A percentile compares a stretch with the other conserved stretches of the same genome.
Conservation (phyloP, 1,284 basidiomycete genomes). For the Ganoderma lingzhi region DNA sequence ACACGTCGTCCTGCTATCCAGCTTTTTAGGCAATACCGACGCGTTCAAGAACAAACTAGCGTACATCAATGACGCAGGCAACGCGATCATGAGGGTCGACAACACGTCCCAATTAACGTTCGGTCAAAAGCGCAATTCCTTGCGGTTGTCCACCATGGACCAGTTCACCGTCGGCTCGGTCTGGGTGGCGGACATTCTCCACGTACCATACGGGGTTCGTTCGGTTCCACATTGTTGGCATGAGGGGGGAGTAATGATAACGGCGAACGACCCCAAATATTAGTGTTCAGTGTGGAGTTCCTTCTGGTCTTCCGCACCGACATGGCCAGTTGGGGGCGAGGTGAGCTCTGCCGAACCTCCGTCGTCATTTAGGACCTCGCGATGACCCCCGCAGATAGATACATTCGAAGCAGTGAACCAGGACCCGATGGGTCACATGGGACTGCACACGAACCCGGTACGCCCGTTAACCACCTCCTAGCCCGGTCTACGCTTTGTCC, state of each 20-base stretch:
- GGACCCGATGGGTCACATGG: slow-evolving; percentile 68
- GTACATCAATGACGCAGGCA: slow-evolving; percentile 65
- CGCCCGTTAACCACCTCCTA: slow-evolving; percentile 25
- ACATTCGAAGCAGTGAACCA: slow-evolving; percentile 81
- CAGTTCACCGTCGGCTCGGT: slow-evolving; percentile 69
- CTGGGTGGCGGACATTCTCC: slow-evolving; percentile 71
- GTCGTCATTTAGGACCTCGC: neutral
- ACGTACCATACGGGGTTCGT: slow-evolving; percentile 70
- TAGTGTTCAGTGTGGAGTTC: slow-evolving; percentile 82
- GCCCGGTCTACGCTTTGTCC: slow-evolving; percentile 8
- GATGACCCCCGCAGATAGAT: slow-evolving; percentile 55
- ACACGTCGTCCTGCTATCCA: slow-evolving; percentile 34
- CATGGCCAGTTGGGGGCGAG: slow-evolving; percentile 70
- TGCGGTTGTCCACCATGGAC: slow-evolving; percentile 69
- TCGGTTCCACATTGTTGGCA: slow-evolving; percentile 7
- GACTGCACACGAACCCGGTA: slow-evolving; percentile 67
- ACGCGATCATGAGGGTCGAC: slow-evolving; percentile 79
- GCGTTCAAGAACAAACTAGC: slow-evolving; percentile 62
- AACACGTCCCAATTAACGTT: slow-evolving; percentile 64
- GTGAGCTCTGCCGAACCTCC: slow-evolving; percentile 31
- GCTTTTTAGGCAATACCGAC: slow-evolving; percentile 61
- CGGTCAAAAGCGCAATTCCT: slow-evolving; percentile 74
- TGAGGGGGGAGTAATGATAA: neutral
- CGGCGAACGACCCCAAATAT: neutral
- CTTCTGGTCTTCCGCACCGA: slow-evolving; percentile 68